These are phyloP conservation scores for Cyclaneusma minus DNA, from an alignment of 2,329 filamentous ascomycete species.

Conservation along the genomic window DNA sequence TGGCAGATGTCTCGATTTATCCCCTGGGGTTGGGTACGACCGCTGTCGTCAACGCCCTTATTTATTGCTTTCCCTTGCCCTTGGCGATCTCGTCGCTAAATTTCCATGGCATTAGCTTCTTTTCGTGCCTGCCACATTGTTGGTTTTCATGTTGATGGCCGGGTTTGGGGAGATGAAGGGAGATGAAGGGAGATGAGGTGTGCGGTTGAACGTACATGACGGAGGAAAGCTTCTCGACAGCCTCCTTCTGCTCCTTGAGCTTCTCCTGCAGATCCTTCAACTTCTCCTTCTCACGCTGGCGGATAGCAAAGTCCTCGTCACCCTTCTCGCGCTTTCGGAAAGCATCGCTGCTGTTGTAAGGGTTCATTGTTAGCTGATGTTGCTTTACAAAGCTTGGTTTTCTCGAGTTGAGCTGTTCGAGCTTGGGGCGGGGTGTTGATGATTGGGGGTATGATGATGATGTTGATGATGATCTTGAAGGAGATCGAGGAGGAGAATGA, in stretches of 20 bases:
- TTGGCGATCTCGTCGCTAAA: conserved; percentile 56
- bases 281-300: conserved; percentile 82
- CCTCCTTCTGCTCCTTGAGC: conserved; percentile 62
- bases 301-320: conserved; percentile 71
- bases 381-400: background rate
- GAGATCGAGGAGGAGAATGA: background rate
- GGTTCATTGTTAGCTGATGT: too few relatives aligned
- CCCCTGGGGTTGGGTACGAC: too few relatives aligned
- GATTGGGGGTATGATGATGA: conserved; percentile 1
- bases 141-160: background rate
- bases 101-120: conserved; percentile 5
- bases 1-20: too few relatives aligned
- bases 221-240: conserved; percentile 71
- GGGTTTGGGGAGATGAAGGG: conserved; percentile 1
- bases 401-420: background rate
- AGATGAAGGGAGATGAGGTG: too few relatives aligned
- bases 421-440: background rate
- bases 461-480: conserved; percentile 9
- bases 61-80: too few relatives aligned
- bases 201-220: conserved; percentile 73
- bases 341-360: conserved; percentile 47
- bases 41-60: conserved; percentile 49
- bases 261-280: conserved; percentile 58
- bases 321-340: conserved; percentile 89
- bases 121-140: background rate